These are phyloP conservation scores for Neckera pumila DNA, from an alignment of 225 moss, liverwort and hornwort genomes.

Conservation along the genomic window DNA sequence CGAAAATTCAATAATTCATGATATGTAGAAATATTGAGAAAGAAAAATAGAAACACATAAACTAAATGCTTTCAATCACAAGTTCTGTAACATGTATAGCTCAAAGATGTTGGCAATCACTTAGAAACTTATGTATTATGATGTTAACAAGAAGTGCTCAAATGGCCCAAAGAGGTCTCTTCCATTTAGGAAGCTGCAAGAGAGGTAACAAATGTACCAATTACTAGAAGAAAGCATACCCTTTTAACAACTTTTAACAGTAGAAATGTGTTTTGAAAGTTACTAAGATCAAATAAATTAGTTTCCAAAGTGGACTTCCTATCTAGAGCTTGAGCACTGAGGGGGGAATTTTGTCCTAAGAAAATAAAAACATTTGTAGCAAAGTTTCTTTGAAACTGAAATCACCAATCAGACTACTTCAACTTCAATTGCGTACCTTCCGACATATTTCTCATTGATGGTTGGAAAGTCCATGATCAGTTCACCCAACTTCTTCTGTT, in stretches of 20 bases:
- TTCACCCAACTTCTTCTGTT: constrained; percentile 24
- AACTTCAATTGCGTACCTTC: constrained; percentile 9
- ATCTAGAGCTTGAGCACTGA: background rate
- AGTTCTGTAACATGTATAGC: background rate
- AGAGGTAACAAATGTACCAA: background rate
- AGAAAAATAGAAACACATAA: background rate
- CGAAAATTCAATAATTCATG: background rate
- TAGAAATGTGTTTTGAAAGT: background rate
- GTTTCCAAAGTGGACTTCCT: background rate
- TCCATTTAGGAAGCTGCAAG: background rate
- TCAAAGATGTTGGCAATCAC: no score
- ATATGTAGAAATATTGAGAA: background rate
- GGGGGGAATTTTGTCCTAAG: background rate
- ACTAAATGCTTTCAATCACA: background rate
- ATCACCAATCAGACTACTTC: background rate
- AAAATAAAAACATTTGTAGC: background rate
- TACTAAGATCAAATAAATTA: background rate
- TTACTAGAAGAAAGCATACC: background rate
- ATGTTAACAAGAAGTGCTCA: background rate
- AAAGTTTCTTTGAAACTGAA: background rate
- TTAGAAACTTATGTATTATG: background rate
- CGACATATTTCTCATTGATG: constrained; percentile 44
- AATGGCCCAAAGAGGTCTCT: background rate
- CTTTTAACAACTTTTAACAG: background rate
- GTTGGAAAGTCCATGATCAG: constrained; percentile 35